These are phyloP conservation scores for Septoria petroselini DNA, from an alignment of 2,329 filamentous ascomycete species.

Conservation along the genomic window DNA sequence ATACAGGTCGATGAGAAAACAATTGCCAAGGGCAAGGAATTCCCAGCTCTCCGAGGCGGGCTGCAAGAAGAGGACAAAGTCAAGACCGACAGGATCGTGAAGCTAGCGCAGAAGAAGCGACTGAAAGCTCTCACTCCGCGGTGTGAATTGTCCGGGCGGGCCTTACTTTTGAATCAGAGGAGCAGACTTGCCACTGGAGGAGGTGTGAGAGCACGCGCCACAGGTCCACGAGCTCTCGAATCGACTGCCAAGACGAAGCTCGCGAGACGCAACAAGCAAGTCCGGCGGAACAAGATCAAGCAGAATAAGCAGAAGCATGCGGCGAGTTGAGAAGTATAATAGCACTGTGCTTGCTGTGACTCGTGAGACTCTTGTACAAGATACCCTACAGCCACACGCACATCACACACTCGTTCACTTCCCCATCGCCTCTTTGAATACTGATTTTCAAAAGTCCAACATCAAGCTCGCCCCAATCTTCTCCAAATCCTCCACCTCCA, in stretches of 20 bases:
- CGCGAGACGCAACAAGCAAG: not conserved
- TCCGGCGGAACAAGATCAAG: not conserved
- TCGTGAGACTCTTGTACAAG: not conserved
- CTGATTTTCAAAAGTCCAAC: slow-evolving; percentile 66
- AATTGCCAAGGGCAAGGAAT: not conserved
- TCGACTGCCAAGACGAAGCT: not conserved
- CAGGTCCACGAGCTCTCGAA: not conserved
- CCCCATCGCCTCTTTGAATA: not conserved
- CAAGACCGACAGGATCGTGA: not conserved
- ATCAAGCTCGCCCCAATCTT: slow-evolving; percentile 80
- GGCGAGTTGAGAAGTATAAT: not conserved
- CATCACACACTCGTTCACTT: not conserved
- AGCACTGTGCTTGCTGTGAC: not conserved
- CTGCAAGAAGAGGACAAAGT: not conserved
- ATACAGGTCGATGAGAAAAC: not conserved
- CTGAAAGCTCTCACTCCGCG: not conserved
- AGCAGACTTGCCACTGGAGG: not conserved
- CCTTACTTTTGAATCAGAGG: not conserved
- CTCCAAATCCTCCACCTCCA: slow-evolving; percentile 84
- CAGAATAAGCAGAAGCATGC: not conserved
- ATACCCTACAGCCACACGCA: not conserved
- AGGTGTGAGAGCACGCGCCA: not conserved
- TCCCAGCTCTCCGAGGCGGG: no score
- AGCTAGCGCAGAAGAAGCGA: not conserved
- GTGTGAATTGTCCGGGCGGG: not conserved